Evolutionary conservation across 1,284 basidiomycete genomes (phyloP).

Genomic region (Moniliophthora roreri): DNA sequence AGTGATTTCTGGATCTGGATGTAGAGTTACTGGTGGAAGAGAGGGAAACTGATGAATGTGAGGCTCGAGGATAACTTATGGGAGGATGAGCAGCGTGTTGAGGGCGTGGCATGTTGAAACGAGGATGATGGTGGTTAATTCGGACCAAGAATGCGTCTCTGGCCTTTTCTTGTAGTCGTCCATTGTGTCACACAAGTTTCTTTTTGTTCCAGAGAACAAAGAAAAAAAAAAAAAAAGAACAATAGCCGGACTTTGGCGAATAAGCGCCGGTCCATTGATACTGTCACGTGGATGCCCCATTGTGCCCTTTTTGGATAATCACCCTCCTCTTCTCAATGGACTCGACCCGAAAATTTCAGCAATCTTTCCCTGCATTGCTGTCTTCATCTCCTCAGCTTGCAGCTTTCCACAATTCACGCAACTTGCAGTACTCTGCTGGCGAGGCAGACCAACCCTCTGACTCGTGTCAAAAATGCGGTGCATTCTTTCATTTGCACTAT

Average conservation of each 20-base stretch:
- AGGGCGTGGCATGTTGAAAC: constrained; percentile 23
- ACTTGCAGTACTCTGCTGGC: neutral
- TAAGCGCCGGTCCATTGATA: neutral
- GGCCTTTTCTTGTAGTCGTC: constrained; percentile 18
- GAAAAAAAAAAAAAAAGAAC: constrained; percentile 9
- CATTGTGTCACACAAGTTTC: neutral
- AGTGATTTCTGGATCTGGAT: constrained; percentile 23
- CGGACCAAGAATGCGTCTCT: constrained; percentile 4
- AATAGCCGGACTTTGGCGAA: constrained; percentile 1
- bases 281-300: neutral
- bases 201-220: constrained; percentile 6
- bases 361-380: constrained; percentile 46
- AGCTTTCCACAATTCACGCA: constrained; percentile 47
- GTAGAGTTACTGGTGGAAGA: constrained; percentile 12
- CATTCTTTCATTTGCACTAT: constrained; percentile 6
- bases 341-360: constrained; percentile 47
- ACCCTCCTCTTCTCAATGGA: constrained; percentile 20
- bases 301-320: constrained; percentile 6
- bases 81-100: constrained; percentile 23
- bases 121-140: constrained; percentile 24
- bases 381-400: constrained; percentile 54
- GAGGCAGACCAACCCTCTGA: constrained; percentile 15
- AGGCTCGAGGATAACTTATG: constrained; percentile 16
- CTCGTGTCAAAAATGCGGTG: constrained; percentile 50
- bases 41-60: constrained; percentile 9